Base-by-base conservation (phyloP, 352 stramenopile genomes). In the Thalassiosira delicatula region DNA sequence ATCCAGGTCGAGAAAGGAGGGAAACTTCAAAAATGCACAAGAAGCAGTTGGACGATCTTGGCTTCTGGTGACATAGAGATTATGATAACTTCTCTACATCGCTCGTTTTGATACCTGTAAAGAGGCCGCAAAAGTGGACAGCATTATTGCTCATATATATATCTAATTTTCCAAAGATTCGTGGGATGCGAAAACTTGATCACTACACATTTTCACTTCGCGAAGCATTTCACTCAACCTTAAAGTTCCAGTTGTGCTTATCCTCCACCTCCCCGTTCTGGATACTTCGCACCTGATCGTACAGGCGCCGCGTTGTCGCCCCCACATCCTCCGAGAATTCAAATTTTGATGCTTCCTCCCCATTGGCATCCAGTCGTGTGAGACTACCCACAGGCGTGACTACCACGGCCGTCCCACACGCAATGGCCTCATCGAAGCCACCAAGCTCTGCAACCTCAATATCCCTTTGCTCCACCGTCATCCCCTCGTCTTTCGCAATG, bases 391-490 rank as follows among this genome's bases (percentile, higher is more conserved):
- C 87, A 23, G 93, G 91, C 40, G 95, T 97, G 25, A 97, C 90
- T 23, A 97, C 93, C 30, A 97, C 95, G 19, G 95, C 95, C 29
- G 95, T 97, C 29, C 95, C 95, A 70, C 94, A 95, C n/a, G 95
- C 94, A 57, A 95, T 89, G 21, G 96, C 93, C 85, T 97, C 95
- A 69, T 93, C 90, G 79, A 97, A 95, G 4, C 27, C 74, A 49
- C 83, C 75, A 59, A 97, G 72, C 81, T 97, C 95, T 4, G 87
- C 53, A 21, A 97, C 78, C 21, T 49, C 29, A 67, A 97, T 83
- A 62, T 93, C 81, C 59, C 84, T 78, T 54, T 70, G 65, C 79
- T 97, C 92, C 4, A 96, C 92, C 27, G 84, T 93, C 65, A 95
- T 85, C 27, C 94, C 94, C 57, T 90, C 76, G 56, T 96, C 93